Evolutionary conservation across 331 rosid species (phyloP).

Genomic region (Malus hybrid): DNA sequence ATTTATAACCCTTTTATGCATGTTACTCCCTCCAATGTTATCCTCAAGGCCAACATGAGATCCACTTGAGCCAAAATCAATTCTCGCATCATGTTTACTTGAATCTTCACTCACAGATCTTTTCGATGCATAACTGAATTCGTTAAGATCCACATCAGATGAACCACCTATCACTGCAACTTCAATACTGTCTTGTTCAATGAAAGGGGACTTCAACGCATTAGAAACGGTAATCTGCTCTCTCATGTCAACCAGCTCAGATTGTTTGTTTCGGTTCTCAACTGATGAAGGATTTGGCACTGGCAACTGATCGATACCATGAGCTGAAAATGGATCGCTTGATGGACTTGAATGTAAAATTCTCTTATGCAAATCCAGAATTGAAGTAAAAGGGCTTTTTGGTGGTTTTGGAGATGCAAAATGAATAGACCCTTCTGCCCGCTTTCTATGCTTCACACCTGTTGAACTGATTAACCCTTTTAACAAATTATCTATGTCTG

Average conservation of each 20-base stretch:
- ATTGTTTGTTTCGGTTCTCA: slow-evolving; percentile 11
- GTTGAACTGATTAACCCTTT: slow-evolving; percentile 31
- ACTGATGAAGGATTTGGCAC: slow-evolving; percentile 17
- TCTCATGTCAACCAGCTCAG: slow-evolving; percentile 23
- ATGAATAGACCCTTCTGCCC: slow-evolving; percentile 21
- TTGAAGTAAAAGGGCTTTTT: slow-evolving; percentile 59
- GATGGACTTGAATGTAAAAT: slow-evolving; percentile 40
- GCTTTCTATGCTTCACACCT: slow-evolving; percentile 18
- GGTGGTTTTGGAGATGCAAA: slow-evolving; percentile 61
- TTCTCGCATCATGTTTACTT: slow-evolving; percentile 21
- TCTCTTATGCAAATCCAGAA: slow-evolving; percentile 36
- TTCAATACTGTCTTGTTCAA: slow-evolving; percentile 16
- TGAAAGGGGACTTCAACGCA: slow-evolving; percentile 11
- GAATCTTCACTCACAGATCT: slow-evolving; percentile 18
- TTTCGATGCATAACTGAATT: slow-evolving; percentile 9
- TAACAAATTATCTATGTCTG: slow-evolving; percentile 34
- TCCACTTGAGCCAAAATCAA: slow-evolving; percentile 18
- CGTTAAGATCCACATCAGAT: slow-evolving; percentile 14
- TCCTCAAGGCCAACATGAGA: slow-evolving; percentile 6
- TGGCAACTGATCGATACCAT: slow-evolving; percentile 28
- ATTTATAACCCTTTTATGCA: not conserved
- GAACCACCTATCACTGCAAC: slow-evolving; percentile 16
- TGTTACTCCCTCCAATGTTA: not conserved
- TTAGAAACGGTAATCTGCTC: slow-evolving; percentile 16
- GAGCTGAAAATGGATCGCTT: slow-evolving; percentile 53